A percentile compares a stretch with the other conserved stretches of the same genome.
phyloP scores from a whole-genome alignment of 371 early-diverging fungal species.

The Saksenaea vasiformis region DNA sequence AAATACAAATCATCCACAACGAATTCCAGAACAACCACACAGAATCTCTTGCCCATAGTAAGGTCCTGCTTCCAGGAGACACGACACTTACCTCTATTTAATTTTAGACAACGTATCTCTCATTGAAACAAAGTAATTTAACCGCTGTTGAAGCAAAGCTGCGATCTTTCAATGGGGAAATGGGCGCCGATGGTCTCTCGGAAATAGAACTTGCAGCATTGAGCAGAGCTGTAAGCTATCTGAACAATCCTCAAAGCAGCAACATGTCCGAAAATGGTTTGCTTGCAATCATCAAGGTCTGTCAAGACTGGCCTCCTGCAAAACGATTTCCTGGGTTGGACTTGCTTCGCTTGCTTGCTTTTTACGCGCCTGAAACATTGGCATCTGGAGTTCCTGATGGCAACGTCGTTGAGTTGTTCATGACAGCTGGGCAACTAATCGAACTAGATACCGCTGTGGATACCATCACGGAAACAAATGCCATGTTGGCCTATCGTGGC shows the following conservation, averaged over 20 bases:
- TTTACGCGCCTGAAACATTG: slow-evolving; percentile 47
- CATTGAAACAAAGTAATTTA: slow-evolving; percentile 74
- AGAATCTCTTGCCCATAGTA: slow-evolving; percentile 26
- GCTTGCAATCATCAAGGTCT: slow-evolving; percentile 38
- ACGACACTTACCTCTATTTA: background rate
- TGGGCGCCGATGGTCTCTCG: slow-evolving; percentile 23
- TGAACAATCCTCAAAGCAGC: slow-evolving; percentile 36
- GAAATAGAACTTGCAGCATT: slow-evolving; percentile 41
- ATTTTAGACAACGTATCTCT: slow-evolving; percentile 52
- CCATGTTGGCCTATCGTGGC: slow-evolving; percentile 70
- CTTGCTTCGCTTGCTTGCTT: slow-evolving; percentile 70
- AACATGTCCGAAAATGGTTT: slow-evolving; percentile 28
- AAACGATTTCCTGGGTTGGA: slow-evolving; percentile 88
- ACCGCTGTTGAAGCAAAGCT: slow-evolving; percentile 76
- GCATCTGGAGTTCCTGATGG: slow-evolving; percentile 19
- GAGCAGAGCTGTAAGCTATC: slow-evolving; percentile 31
- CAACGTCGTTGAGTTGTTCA: slow-evolving; percentile 34
- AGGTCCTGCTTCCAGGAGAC: background rate
- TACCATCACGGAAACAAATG: slow-evolving; percentile 59
- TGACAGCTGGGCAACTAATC: slow-evolving; percentile 21
- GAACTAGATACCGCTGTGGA: background rate
- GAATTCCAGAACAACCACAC: slow-evolving; percentile 23
- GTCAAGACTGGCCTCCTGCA: slow-evolving; percentile 60
- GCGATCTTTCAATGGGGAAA: slow-evolving; percentile 59
- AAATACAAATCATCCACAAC: background rate